Base-by-base conservation (phyloP, 2,329 filamentous ascomycete genomes). In the Helotiales sp. region DNA sequence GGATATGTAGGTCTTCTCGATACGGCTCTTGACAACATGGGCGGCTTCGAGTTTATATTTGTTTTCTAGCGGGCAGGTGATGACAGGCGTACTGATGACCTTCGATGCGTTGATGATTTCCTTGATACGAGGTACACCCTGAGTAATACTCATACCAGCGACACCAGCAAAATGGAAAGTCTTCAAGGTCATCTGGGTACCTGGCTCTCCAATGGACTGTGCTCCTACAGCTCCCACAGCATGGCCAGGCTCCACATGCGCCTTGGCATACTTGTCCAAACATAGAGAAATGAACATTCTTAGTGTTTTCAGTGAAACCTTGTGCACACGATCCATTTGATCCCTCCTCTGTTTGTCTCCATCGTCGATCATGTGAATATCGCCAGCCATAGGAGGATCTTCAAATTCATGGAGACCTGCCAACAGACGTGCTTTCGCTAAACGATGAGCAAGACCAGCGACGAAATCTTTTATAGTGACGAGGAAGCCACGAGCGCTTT, bases 131-230 rank as follows among this genome's bases (percentile, higher is more conserved):
- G 96, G 96, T 6, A 99, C 96, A 92, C 96, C 96, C 77, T 97
- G 93, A 0, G 96, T 99, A 77, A 99, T 97, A 86, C 93, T 97
- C 96, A 99, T 98, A 79, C 95, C 95, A 50, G 96, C 96, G 71
- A 99, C 96, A 91, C 96, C 96, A 77, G 96, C 96, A 83, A 99
- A 99, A 91, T 98, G 96, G 88, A 98, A 98, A 77, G 96, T 98
- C 82, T 98, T 98, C 71, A 99, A 82, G 0, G 96, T 99, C 96
- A 99, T 99, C 80, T 99, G 96, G 0, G 96, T 99, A 78, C 96
- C 96, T 0, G 96, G 96, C 77, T 99, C 96, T 80, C 96, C 96
- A 74, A 99, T 99, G 1, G 95, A 98, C 79, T 99, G 96, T 1
- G 96, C 96, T 71, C 96, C 96, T 43, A 98, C 93, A 17, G 96